Conservation (phyloP, 192 early-diverging fungal species). For the Podila clonocystis region DNA sequence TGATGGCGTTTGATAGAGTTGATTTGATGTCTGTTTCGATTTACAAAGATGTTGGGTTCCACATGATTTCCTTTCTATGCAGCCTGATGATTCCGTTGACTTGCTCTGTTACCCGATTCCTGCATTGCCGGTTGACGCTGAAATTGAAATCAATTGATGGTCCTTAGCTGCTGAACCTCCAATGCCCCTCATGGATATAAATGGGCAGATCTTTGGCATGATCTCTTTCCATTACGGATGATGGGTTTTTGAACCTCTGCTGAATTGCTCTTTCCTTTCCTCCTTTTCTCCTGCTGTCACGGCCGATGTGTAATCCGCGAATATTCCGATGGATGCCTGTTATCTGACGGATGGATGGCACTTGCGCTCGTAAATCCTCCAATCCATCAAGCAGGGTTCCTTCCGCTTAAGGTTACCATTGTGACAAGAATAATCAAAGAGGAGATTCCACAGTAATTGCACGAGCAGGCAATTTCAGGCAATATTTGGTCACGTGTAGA, state of each 20-base stretch:
- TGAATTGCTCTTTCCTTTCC: not conserved
- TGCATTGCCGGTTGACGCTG: not conserved
- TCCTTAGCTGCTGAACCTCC: too few species aligned
- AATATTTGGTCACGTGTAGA: too few species aligned
- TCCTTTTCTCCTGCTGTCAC: too few species aligned
- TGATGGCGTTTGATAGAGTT: not conserved
- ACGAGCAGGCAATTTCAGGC: not conserved
- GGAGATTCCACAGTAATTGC: slow-evolving; percentile 1
- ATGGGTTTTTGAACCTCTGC: not conserved
- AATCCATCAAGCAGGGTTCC: not conserved
- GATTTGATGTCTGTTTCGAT: not conserved
- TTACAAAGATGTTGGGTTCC: not conserved
- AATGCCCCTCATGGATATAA: too few species aligned
- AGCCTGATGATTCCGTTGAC: not conserved
- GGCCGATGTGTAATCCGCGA: not conserved
- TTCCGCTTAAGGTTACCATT: slow-evolving; percentile 3
- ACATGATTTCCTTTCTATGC: not conserved
- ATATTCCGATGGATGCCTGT: not conserved
- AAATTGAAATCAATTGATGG: not conserved
- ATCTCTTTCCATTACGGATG: too few species aligned
- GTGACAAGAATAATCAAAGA: slow-evolving; percentile 6
- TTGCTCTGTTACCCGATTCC: not conserved
- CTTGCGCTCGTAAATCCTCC: not conserved
- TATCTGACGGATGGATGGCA: not conserved
- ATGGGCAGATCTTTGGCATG: too few species aligned